Evolutionary conservation across 352 stramenopile species (phyloP).

Genomic region (Pythium periplocum): DNA sequence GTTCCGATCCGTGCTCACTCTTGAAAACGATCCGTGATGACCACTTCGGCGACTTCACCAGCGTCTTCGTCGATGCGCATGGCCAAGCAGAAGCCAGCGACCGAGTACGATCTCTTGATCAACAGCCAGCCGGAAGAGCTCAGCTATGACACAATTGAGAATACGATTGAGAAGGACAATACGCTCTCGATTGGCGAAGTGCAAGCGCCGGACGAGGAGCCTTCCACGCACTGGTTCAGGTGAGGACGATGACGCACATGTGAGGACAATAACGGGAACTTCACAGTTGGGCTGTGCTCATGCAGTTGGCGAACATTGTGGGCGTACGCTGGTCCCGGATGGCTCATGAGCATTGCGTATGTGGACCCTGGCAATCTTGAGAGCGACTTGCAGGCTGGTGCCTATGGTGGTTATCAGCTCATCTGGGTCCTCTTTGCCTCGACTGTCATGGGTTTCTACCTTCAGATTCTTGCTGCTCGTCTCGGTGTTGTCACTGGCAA

Average conservation of each 20-base stretch:
- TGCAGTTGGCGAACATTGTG: conserved; percentile 70
- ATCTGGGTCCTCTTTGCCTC: conserved; percentile 90
- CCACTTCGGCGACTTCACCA: no score
- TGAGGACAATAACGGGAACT: background rate
- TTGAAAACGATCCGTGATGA: no score
- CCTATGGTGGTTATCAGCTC: conserved; percentile 86
- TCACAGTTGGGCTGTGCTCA: background rate
- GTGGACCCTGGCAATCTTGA: conserved; percentile 95
- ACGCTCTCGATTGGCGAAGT: conserved; percentile 47
- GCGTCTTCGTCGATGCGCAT: no score
- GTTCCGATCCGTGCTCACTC: no score
- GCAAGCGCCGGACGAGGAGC: conserved; percentile 38
- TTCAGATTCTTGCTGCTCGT: conserved; percentile 90
- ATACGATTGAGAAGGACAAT: conserved; percentile 50
- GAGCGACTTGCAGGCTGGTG: conserved; percentile 92
- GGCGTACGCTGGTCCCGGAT: conserved; percentile 78
- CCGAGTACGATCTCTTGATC: conserved; percentile 16
- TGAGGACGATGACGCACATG: conserved; percentile 1
- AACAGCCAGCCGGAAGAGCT: conserved; percentile 1
- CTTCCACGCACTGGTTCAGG: conserved; percentile 22
- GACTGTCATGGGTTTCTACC: conserved; percentile 89
- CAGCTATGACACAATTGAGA: conserved; percentile 46
- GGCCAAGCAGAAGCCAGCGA: background rate
- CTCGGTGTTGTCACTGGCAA: conserved; percentile 90
- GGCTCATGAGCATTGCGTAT: conserved; percentile 94